A percentile compares a stretch with the other conserved stretches of the same genome.
phyloP scores from a whole-genome alignment of 352 stramenopile genomes.

The Phytopythium litorale region DNA sequence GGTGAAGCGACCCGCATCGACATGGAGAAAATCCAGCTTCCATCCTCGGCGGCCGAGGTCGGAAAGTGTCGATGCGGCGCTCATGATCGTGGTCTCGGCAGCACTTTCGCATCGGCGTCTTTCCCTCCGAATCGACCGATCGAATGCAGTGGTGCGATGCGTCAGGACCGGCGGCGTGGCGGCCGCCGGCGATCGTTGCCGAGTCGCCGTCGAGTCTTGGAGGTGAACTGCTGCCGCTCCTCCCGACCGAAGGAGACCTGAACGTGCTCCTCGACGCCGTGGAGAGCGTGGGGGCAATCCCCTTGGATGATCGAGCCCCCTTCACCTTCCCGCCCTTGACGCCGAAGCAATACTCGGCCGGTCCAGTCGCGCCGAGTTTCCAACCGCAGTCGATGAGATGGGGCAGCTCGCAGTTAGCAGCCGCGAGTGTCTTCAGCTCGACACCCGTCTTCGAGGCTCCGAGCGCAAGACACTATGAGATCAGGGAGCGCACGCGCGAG shows the following conservation, averaged over 20 bases:
- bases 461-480: neutral
- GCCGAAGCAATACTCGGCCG: neutral
- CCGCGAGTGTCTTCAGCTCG: neutral
- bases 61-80: neutral
- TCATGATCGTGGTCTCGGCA: too few relatives aligned
- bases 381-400: neutral
- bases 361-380: neutral
- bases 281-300: neutral
- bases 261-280: neutral
- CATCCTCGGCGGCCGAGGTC: neutral
- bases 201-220: neutral
- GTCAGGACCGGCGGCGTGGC: neutral
- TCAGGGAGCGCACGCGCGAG: neutral
- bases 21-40: neutral
- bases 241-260: conserved; percentile 1
- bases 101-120: neutral
- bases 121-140: neutral
- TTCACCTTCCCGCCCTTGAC: neutral
- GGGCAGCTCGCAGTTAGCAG: neutral
- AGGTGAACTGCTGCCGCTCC: neutral
- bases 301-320: neutral
- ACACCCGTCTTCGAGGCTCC: too few relatives aligned
- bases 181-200: neutral
- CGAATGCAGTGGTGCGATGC: neutral
- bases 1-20: neutral